Evolutionary conservation across 129 eudicot species (phyloP).

Genomic region (Tagetes erecta): DNA sequence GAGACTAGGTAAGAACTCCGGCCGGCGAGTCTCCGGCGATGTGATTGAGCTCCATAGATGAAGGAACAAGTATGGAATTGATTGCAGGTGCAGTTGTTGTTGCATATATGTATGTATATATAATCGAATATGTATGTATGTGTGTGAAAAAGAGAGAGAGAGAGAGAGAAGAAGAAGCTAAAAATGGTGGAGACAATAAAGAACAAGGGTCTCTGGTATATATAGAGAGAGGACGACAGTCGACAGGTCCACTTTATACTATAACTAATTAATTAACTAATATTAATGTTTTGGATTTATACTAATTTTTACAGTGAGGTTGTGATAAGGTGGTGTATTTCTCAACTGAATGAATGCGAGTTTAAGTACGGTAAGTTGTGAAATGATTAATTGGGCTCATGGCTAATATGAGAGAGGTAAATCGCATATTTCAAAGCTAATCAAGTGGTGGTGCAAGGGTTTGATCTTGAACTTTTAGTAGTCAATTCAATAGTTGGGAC

Average conservation of each 20-base stretch:
- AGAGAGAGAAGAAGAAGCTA: neutral
- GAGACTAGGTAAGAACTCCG: neutral
- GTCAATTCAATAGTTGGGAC: no score
- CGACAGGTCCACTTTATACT: conserved; percentile 10
- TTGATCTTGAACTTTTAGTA: no score
- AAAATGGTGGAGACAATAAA: conserved; percentile 32
- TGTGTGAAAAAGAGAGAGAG: conserved; percentile 17
- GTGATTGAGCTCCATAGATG: conserved; percentile 3
- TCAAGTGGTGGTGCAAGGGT: no score
- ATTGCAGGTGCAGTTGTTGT: conserved; percentile 20
- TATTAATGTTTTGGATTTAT: neutral
- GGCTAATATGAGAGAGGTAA: no score
- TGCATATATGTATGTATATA: conserved; percentile 10
- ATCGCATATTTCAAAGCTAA: no score
- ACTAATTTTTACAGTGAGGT: neutral
- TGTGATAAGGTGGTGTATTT: no score
- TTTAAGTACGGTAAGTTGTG: no score
- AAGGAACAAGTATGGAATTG: conserved; percentile 10
- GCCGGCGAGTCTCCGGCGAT: conserved; percentile 30
- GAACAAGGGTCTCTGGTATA: conserved; percentile 25
- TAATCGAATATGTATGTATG: neutral
- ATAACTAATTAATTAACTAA: no score
- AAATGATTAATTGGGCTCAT: no score
- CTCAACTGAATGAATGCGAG: no score
- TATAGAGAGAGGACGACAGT: conserved; percentile 13